These are phyloP conservation scores for Exophiala sp. DNA, from an alignment of 2,329 filamentous ascomycete species.

Conservation along the genomic window DNA sequence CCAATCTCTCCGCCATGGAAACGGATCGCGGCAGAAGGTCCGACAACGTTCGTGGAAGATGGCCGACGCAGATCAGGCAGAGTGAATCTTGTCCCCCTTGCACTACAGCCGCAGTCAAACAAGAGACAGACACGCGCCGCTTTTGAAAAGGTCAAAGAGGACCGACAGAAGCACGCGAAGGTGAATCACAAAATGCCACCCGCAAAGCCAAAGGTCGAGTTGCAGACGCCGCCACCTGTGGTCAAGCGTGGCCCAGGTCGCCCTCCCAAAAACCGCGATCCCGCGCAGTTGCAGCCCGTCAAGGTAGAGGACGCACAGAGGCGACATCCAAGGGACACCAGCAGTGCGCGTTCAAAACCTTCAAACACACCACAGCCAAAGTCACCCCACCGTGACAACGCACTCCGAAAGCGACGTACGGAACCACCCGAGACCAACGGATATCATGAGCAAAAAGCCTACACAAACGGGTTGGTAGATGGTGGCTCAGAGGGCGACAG, in stretches of 20 bases:
- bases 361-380: constrained; percentile 4
- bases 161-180: constrained; percentile 22
- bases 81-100: constrained; percentile 47
- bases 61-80: constrained; percentile 58
- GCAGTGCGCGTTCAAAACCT: constrained; percentile 7
- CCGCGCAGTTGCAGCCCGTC: neutral
- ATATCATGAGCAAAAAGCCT: neutral
- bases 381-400: constrained; percentile 7
- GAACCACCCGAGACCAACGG: constrained; percentile 13
- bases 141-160: constrained; percentile 28
- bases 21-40: constrained; percentile 73
- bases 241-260: constrained; percentile 12
- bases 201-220: constrained; percentile 24
- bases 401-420: neutral
- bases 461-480: constrained; percentile 12
- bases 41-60: constrained; percentile 69
- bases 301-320: constrained; percentile 11
- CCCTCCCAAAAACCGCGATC: constrained; percentile 14
- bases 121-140: constrained; percentile 43
- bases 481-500: constrained; percentile 9
- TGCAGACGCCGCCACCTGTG: constrained; percentile 8
- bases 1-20: constrained; percentile 84
- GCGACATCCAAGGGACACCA: constrained; percentile 1
- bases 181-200: constrained; percentile 32
- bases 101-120: constrained; percentile 44